Base-by-base conservation (phyloP, 2,329 filamentous ascomycete species). In the Lanzia echinophila region DNA sequence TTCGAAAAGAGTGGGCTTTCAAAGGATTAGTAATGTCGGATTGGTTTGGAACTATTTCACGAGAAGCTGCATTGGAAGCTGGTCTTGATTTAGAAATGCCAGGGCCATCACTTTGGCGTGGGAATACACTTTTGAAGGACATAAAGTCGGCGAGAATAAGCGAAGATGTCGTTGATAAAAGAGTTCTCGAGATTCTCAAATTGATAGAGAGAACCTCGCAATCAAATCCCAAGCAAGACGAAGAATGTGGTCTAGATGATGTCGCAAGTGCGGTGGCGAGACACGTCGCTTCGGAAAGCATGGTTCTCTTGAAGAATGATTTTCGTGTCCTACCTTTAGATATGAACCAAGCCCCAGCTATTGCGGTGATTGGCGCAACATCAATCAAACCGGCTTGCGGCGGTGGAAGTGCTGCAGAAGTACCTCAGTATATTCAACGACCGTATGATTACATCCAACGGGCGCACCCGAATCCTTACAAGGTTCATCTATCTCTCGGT, bases 391-490 rank as follows among this genome's bases (percentile, higher is more conserved):
- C 77, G 0, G 77, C 74, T 1, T 79, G 78, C 58, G 77, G 83
- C 62, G 84, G 84, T 24, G 84, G 83, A 56, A 84, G 84, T 20
- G 84, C 81, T 3, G 83, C 83, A 1, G 76, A 79, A 1, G 67
- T 82, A 34, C 67, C 69, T 6, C 72, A 77, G 2, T 87, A 28
- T 28, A 28, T 28, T 28, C 24, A 28, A 86, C 71, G 82, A 84
- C 56, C 84, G 84, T 43, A 75, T 88, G 22, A 88, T 82, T 0
- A 86, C 86, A 2, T 81, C 84, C 19, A 83, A 87, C 52, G 86
- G 85, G 12, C 86, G 90, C 62, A 76, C 74, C 32, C 72, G 72
- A 78, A 79, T 63, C 68, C 77, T 1, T 62, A 61, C 3, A 67
- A 69, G 3, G 73, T 76, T 0, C 68, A 64, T 33, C 84, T 81